Conservation (phyloP, 129 eudicot species). For the Solidago caesia region DNA sequence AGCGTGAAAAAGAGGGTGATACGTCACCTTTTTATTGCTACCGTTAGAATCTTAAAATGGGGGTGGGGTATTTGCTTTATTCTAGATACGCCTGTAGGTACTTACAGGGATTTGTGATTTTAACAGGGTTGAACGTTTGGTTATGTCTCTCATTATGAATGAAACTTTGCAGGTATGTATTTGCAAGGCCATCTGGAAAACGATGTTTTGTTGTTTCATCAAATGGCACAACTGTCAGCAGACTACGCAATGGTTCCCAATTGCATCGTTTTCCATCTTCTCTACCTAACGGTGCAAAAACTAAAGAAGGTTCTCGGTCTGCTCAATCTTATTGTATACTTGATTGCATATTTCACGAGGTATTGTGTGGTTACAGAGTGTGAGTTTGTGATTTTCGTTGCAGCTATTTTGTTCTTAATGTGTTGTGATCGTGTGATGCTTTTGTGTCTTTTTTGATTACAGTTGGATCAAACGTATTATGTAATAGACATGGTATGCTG, state of each 20-base stretch:
- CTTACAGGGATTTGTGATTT: not conserved
- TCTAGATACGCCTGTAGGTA: too few relatives aligned
- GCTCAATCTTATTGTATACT: conserved; percentile 83
- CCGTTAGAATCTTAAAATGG: too few relatives aligned
- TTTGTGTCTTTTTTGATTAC: conserved; percentile 22
- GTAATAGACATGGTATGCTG: conserved; percentile 90
- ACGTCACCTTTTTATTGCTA: too few relatives aligned
- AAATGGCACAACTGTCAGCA: conserved; percentile 82
- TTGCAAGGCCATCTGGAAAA: conserved; percentile 92
- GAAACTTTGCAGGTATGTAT: conserved; percentile 58
- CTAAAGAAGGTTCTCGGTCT: conserved; percentile 51
- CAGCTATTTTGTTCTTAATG: not conserved
- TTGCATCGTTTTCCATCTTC: conserved; percentile 91
- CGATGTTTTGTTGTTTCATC: conserved; percentile 94
- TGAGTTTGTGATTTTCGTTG: not conserved
- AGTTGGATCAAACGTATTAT: conserved; percentile 86
- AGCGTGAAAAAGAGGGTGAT: too few relatives aligned
- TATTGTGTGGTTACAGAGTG: conserved; percentile 6
- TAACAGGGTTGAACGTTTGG: not conserved
- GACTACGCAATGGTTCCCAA: conserved; percentile 75
- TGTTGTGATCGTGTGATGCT: conserved; percentile 2
- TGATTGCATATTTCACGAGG: conserved; percentile 96
- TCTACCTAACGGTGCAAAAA: conserved; percentile 75
- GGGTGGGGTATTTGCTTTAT: too few relatives aligned
- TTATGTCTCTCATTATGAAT: not conserved